Base-by-base conservation (phyloP, 257 asterid species). In the Nemophila menziesii region DNA sequence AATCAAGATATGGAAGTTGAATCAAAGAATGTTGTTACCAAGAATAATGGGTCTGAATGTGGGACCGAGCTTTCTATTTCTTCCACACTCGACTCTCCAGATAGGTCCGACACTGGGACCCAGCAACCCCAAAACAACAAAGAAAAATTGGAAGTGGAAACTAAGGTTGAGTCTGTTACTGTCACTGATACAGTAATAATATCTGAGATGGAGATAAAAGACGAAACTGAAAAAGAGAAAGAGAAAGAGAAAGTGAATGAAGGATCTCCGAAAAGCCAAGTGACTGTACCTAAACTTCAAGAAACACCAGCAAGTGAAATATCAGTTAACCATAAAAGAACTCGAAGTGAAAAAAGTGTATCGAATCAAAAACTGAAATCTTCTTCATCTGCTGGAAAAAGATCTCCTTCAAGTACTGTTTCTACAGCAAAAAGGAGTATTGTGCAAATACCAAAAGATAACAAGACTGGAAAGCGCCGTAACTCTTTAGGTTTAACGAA, bases 11-110 rank as follows among this genome's bases (percentile, higher is more conserved):
- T 22, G 19, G 44, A 40, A 40, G 22, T 16, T 17, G 44, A 16
- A 16, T 17, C 44, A 16, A 79, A 75, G 42, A 63, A 57, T 58
- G 55, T 71, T 43, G 48, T 48, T 3, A 17, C 46, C 24, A 8
- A 8, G 18, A 41, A 22, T 40, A 6, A 13, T 29, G 36, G 36
- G 58, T 82, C 97, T 22, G 95, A 83, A 57, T 80, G 92, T 69
- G 95, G 79, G 26, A 87, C 95, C 22, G 92, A 80, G 55, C 78
- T 87, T 60, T 79, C 89, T 48, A 69, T 80, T 59, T 58, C 92
- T 38, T 89, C 95, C 15, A 75, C 93, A 51, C 84, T 84, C 8
- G 93, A 89, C 72, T 84, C 93, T 55, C 83, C 84, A 8, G 89
- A 74, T 63, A 70, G 87, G 54, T 69, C 70, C 14, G 87, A 72